Evolutionary conservation across 2,329 filamentous ascomycete species (phyloP).

Genomic region (Verticillium dahliae): DNA sequence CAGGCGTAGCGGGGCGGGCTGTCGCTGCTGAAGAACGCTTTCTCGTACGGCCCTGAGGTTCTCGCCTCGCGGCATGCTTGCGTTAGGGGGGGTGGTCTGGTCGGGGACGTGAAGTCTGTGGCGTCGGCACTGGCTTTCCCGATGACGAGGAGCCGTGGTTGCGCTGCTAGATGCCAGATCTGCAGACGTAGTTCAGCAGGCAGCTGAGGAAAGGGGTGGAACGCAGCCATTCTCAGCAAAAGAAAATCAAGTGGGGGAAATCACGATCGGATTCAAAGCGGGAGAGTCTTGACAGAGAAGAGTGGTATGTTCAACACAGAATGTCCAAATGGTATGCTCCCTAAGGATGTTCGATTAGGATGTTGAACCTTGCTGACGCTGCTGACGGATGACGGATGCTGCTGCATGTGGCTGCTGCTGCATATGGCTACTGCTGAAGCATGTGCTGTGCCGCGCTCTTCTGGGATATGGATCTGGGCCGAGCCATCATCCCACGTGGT

Average conservation of each 20-base stretch:
- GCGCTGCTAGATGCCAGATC: not conserved
- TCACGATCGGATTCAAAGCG: too few species aligned
- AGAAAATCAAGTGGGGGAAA: too few species aligned
- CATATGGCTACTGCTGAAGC: not conserved
- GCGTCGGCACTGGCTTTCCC: slow-evolving; percentile 1
- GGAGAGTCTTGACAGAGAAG: too few species aligned
- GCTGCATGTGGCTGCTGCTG: not conserved
- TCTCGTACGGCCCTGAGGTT: not conserved
- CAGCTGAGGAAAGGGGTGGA: not conserved
- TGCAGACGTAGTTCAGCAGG: not conserved
- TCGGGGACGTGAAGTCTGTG: not conserved
- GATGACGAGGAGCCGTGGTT: not conserved
- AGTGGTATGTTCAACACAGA: too few species aligned
- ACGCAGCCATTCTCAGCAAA: not conserved
- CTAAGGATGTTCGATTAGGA: not conserved
- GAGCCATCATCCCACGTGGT: too few species aligned
- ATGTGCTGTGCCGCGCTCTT: not conserved
- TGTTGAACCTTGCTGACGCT: not conserved
- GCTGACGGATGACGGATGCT: not conserved
- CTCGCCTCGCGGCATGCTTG: not conserved
- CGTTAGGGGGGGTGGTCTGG: not conserved
- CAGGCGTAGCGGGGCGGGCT: not conserved
- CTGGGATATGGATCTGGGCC: too few species aligned
- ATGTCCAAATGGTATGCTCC: too few species aligned
- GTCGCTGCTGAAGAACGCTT: not conserved